A percentile compares a stretch with the other conserved stretches of the same genome.
These are phyloP conservation scores for Citrus sp. DNA, from an alignment of 345 rosid genomes.

Conservation along the genomic window DNA sequence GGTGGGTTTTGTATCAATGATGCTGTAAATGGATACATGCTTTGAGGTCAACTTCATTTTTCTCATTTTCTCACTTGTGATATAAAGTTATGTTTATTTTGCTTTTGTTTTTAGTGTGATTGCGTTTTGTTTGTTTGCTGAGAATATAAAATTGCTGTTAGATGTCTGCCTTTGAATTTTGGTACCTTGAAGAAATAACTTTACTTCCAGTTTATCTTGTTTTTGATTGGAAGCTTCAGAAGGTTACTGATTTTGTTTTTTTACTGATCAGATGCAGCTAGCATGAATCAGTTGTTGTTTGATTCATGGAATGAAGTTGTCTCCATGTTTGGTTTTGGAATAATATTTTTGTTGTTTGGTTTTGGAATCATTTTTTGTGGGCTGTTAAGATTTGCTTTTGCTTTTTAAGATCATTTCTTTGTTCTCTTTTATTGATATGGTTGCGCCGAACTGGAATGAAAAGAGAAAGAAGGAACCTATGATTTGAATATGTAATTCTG, in stretches of 20 bases:
- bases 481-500: constrained; percentile 2
- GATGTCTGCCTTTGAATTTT: constrained; percentile 7
- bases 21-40: constrained; percentile 16
- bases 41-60: constrained; percentile 26
- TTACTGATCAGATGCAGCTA: not conserved
- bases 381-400: not conserved
- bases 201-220: not conserved
- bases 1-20: constrained; percentile 16
- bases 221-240: not conserved
- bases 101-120: not conserved
- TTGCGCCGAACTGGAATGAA: not conserved
- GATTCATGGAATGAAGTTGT: not conserved
- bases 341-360: not conserved
- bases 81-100: not conserved
- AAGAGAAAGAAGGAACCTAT: not conserved
- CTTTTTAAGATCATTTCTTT: not conserved
- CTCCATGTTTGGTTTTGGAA: not conserved
- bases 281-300: constrained; percentile 8
- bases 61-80: not conserved
- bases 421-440: not conserved
- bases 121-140: constrained; percentile 14
- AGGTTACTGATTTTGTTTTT: not conserved
- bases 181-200: constrained; percentile 7
- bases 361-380: not conserved
- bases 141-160: constrained; percentile 8